Conservation (phyloP, 805 yeast species). For the Nematodospora valgi region DNA sequence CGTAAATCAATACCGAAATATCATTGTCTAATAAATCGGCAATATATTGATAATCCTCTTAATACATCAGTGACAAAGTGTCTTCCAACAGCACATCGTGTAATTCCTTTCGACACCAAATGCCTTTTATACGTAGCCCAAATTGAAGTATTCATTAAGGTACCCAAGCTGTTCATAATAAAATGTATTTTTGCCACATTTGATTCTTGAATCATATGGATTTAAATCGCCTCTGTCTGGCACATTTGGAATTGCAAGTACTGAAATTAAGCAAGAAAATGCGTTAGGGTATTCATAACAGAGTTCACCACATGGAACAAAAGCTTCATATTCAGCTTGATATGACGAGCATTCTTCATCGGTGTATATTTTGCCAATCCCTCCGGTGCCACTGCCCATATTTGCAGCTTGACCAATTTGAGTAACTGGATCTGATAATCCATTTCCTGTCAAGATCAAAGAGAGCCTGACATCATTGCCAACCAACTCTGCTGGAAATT, state of each 20-base stretch:
- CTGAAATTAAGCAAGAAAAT: conserved; percentile 28
- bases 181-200: conserved; percentile 28
- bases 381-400: conserved; percentile 74
- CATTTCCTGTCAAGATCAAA: conserved; percentile 85
- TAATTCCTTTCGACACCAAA: conserved; percentile 39
- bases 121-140: conserved; percentile 46
- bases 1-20: conserved; percentile 77
- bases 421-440: conserved; percentile 73
- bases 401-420: conserved; percentile 76
- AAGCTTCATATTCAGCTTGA: conserved; percentile 22
- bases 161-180: conserved; percentile 10
- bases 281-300: conserved; percentile 24
- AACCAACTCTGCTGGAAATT: conserved; percentile 49
- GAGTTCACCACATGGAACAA: conserved; percentile 17
- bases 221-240: conserved; percentile 45
- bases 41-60: conserved; percentile 52
- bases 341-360: conserved; percentile 25
- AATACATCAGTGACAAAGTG: conserved; percentile 54
- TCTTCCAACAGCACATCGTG: conserved; percentile 1
- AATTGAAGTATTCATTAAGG: conserved; percentile 42
- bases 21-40: conserved; percentile 43
- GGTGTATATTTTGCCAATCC: conserved; percentile 24
- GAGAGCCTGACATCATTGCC: conserved; percentile 31
- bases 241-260: conserved; percentile 18
- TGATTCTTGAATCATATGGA: conserved; percentile 59